Base-by-base conservation (phyloP, 2,329 filamentous ascomycete genomes). In the Phialocephala sp. region DNA sequence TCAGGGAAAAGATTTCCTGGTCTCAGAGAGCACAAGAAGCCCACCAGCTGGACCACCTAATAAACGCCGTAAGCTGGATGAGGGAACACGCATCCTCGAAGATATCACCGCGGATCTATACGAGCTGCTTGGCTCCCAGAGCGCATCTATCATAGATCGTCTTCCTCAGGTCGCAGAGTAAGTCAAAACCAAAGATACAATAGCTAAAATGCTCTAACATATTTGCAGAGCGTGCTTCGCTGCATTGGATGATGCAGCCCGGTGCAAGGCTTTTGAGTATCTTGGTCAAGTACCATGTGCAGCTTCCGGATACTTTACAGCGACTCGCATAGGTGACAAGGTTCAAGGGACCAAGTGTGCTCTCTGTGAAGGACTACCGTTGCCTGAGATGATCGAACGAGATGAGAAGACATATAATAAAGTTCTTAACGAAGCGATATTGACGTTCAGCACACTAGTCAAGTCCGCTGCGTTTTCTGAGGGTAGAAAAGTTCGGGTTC, bases 401-500 rank as follows among this genome's bases (percentile, higher is more conserved):
- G 65, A 75, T 54, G 52, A 66, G 2, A 60, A 69, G 12, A 41
- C 45, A 55, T 68, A 60, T 41, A 72, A 62, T 54, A 67, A 47
- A 35, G 71, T 63, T 56, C 74, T 71, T 67, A 24, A 80, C 79
- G 76, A 78, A 12, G 80, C 82, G 2, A 78, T 84, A 37, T 69
- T 71, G 1, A 77, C 83, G 11, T 84, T 89, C 64, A 73, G 75
- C 24, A 80, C 77, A 27, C 69, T 89, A 8, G 75, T 76, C 22
- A 71, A 80, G 41, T 76, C 79, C 1, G 72, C 80, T 0, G 73
- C 74, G 9, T 87, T 89, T 67, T 68, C 80, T 4, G 80, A 84
- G 64, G 87, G 86, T 22, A 84, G 84, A n/a, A 84, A 82, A 55
- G 82, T 87, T 41, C 85, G 92, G 56, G 83, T 96, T 45, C 82